These are phyloP conservation scores for Melastoma malabathricum DNA, from an alignment of 345 rosid species.

Conservation along the genomic window DNA sequence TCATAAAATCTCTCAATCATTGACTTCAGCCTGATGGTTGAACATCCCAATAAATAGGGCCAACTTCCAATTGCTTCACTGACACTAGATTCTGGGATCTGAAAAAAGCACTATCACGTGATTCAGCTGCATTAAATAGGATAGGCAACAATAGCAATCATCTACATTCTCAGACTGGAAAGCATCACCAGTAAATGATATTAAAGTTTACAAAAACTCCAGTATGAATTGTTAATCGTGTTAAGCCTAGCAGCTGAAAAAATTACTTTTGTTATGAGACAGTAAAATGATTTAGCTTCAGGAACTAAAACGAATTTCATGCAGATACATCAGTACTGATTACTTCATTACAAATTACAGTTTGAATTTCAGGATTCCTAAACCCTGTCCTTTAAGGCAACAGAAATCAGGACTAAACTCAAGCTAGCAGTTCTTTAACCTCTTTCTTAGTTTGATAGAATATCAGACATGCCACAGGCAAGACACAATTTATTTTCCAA, in stretches of 20 bases:
- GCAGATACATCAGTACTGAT: not conserved
- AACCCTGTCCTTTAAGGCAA: too few relatives aligned
- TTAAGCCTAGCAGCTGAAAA: too few relatives aligned
- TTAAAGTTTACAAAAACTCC: too few relatives aligned
- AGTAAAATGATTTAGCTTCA: too few relatives aligned
- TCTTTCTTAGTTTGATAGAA: not conserved
- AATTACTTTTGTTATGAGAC: too few relatives aligned
- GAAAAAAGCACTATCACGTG: not conserved
- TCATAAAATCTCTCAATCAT: constrained; percentile 46
- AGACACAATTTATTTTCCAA: not conserved
- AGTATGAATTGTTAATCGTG: too few relatives aligned
- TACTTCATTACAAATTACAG: not conserved
- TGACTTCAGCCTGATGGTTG: constrained; percentile 44
- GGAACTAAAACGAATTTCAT: not conserved
- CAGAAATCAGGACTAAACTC: too few relatives aligned
- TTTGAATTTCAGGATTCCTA: too few relatives aligned
- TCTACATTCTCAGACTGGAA: too few relatives aligned
- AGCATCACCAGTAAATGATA: too few relatives aligned
- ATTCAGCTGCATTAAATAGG: not conserved
- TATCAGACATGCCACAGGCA: not conserved
- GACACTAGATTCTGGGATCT: constrained; percentile 46
- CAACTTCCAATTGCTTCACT: constrained; percentile 57
- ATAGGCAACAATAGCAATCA: too few relatives aligned
- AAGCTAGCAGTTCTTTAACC: too few relatives aligned
- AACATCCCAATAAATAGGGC: constrained; percentile 77